Evolutionary conservation across 495 filamentous ascomycete species (phyloP), one percentile per base, ranked within the genome.

Genomic region (Oleoguttula mirabilis): DNA sequence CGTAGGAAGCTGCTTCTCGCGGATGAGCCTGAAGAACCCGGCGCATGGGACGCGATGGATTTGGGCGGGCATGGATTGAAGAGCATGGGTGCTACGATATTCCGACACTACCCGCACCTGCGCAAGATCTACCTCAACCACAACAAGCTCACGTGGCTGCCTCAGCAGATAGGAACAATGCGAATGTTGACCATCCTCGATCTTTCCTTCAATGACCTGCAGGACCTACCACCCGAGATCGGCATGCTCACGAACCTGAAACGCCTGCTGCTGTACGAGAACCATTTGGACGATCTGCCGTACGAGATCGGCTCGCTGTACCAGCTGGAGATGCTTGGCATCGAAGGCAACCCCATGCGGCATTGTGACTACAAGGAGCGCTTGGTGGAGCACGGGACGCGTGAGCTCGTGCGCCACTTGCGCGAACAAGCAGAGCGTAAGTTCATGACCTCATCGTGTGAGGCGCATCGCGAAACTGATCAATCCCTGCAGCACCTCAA

Each of bases 221-320:
- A 68, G 6, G 79, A 82, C 54, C 67, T 99, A 6, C 90, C 90
- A 4, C 76, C 82, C 14, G 88, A 99, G 68, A 75, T 96, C 38
- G 92, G 90, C 50, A 96, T 96, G 87, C 80, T 94, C 45, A 84
- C 84, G 30, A 84, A 82, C 48, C 66, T 99, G 36, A 79, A 79
- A 56, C 72, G 74, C 30, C 70, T 99, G 1, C 64, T 82, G 16
- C 65, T 94, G 2, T 94, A 93, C 57, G 84, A 95, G 60, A 99
- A 99, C 59, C 67, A 80, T 33, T 77, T 99, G 39, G 74, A 71
- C 38, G 76, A 70, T 5, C 70, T 99, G 15, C 92, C 90, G 4
- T 77, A 69, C 52, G 88, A 95, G 58, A 64, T 99, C 45, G 90
- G 90, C 2, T 83, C 83, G 31, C 68, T 99, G 12, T 83, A 87